Base-by-base conservation (phyloP, 2,329 filamentous ascomycete species). In the Ophiostoma angusticollis region DNA sequence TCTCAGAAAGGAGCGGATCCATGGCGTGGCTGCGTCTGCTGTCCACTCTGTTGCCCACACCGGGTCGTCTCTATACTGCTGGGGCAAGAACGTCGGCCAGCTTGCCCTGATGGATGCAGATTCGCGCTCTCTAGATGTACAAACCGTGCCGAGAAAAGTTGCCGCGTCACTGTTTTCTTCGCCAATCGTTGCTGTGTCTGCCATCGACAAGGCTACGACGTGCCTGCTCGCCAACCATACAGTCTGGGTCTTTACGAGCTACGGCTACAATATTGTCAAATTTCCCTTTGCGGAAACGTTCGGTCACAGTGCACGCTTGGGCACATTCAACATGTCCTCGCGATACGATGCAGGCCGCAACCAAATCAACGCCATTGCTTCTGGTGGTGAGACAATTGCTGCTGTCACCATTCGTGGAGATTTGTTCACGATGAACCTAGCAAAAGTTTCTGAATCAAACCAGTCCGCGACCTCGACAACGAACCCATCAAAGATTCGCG, bases 81-180 rank as follows among this genome's bases (percentile, higher is more conserved):
- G 93, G 69, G 91, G 91, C 17, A 93, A 91, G 52, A 98, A 96
- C 51, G 78, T 86, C 49, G 91, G 91, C 2, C 91, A 98, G 56
- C 71, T 98, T 33, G 91, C 86, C 5, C 70, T 98, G 38, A 86
- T 95, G 62, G 91, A 95, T 56, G 89, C 91, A 0, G 89, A 96
- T 59, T 93, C 91, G 19, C 77, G 87, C 32, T 95, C 86, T 1
- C 70, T 96, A 5, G 84, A 91, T 49, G 64, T 80, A n/a, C 91
- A 96, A 53, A 62, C 72, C 16, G 77, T 74, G 1, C 91, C 91
- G 18, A 75, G 91, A 33, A 89, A 82, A 53, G 87, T 98, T 31
- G 87, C 85, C 0, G 84, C 85, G 0, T 91, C 86, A 0, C 67
- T 93, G 1, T 83, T 91, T 52, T 70, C 70, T 9, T 74, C 76